Percentiles rank a stretch among this genome's conserved stretches.
phyloP scores from a whole-genome alignment of 495 filamentous ascomycete genomes.

The Trichoderma parareesei region DNA sequence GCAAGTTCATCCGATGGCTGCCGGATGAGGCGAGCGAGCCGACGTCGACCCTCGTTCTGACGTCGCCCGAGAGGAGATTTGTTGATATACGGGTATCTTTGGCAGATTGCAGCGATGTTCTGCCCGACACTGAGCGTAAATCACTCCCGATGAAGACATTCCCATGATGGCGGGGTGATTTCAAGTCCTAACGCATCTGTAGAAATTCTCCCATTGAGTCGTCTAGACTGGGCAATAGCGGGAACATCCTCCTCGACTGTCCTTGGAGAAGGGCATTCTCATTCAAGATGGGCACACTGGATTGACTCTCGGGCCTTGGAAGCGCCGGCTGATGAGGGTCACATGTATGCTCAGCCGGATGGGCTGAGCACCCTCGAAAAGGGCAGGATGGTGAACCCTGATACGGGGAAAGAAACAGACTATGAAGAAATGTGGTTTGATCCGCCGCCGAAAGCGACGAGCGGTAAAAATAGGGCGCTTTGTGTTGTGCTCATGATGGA shows the following conservation, averaged over 20 bases:
- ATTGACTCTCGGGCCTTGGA: slow-evolving; percentile 36
- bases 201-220: slow-evolving; percentile 15
- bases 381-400: slow-evolving; percentile 42
- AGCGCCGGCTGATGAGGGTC: slow-evolving; percentile 39
- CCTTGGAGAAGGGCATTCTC: slow-evolving; percentile 13
- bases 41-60: slow-evolving; percentile 40
- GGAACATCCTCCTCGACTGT: slow-evolving; percentile 30
- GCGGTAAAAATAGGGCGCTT: slow-evolving; percentile 10
- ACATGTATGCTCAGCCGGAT: slow-evolving; percentile 34
- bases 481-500: slow-evolving; percentile 30
- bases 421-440: slow-evolving; percentile 49
- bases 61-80: slow-evolving; percentile 37
- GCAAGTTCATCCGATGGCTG: slow-evolving; percentile 36
- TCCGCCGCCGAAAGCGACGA: slow-evolving; percentile 20
- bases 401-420: slow-evolving; percentile 28
- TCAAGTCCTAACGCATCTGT: background rate
- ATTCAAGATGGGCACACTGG: slow-evolving; percentile 43
- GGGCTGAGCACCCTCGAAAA: slow-evolving; percentile 36
- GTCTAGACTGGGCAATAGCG: slow-evolving; percentile 47
- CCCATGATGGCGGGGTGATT: no score
- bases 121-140: background rate
- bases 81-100: slow-evolving; percentile 42
- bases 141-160: no score
- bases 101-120: background rate
- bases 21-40: slow-evolving; percentile 31